Evolutionary conservation across 2,329 filamentous ascomycete species (phyloP), one percentile per base, ranked within the genome.

Genomic region (Penicillium sp.): DNA sequence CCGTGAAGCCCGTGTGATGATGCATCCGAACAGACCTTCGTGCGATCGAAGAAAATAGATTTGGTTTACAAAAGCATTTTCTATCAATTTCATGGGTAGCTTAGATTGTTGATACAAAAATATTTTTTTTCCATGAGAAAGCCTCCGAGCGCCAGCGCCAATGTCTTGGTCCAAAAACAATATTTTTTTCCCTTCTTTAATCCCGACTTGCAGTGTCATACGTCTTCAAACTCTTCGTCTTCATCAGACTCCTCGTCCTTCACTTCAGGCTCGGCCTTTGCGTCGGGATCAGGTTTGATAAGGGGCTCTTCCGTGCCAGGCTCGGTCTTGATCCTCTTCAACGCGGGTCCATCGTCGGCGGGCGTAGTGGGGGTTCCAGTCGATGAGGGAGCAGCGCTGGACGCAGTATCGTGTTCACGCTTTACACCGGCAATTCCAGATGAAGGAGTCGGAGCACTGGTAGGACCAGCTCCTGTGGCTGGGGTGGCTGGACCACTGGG

Each of bases 171-270:
- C 33, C 21, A 42, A 28, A 10, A 8, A 43, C 44, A 21, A 28
- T 5, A 6, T 9, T 15, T 31, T 46, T 42, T 46, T 21, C 21
- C 6, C 24, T 33, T 12, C 21, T 33, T 21, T 18, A 6, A 45
- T 12, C 42, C 16, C 15, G 12, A 16, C 21, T 39, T 12, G 34
- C 7, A 23, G 23, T 13, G 55, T 64, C 60, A 72, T 15, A 74
- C 74, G 55, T 76, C 73, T 46, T 76, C 74, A 53, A 76, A 76
- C 50, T 76, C 74, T 4, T 75, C 74, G 34, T 76, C 74, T 41
- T 76, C 74, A 44, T 75, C 73, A 2, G 71, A 73, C 46, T 71
- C 66, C 56, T 74, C 55, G 28, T 60, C 68, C 44, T 70, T 68
- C 1, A 26, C 29, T 34, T 51, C 48, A 15, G 48, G 16, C 42